These are phyloP conservation scores for Brassica balearica DNA, from an alignment of 441 rosid species.

Conservation along the genomic window DNA sequence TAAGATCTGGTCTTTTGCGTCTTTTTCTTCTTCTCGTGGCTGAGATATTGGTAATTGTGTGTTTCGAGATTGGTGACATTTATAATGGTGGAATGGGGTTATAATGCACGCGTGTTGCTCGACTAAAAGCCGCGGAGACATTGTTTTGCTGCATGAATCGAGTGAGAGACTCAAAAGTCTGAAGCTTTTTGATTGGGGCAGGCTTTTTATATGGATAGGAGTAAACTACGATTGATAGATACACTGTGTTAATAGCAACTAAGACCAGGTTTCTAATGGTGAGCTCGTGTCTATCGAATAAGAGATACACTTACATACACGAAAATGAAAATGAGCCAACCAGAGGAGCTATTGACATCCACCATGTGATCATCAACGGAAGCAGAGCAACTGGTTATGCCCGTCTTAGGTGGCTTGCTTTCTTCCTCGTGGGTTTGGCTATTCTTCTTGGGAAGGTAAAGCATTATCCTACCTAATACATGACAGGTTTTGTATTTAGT, in stretches of 20 bases:
- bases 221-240: slow-evolving; percentile 15
- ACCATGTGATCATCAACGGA: slow-evolving; percentile 62
- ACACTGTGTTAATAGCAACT: background rate
- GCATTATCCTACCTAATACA: background rate
- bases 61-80: background rate
- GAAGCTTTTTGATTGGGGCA: slow-evolving; percentile 1
- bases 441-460: slow-evolving; percentile 59
- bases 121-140: slow-evolving; percentile 30
- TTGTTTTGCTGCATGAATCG: background rate
- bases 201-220: slow-evolving; percentile 19
- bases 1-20: background rate
- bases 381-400: slow-evolving; percentile 45
- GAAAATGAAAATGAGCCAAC: slow-evolving; percentile 52
- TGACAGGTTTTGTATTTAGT: slow-evolving; percentile 2
- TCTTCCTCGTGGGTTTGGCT: slow-evolving; percentile 48
- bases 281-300: slow-evolving; percentile 45
- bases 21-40: background rate
- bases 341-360: slow-evolving; percentile 57
- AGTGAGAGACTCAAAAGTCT: slow-evolving; percentile 18
- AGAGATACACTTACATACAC: slow-evolving; percentile 54
- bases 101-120: slow-evolving; percentile 37
- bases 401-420: slow-evolving; percentile 41
- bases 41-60: background rate
- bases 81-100: background rate
- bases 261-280: slow-evolving; percentile 47